Base-by-base conservation (phyloP, 441 rosid species). In the Oxalis stricta region DNA sequence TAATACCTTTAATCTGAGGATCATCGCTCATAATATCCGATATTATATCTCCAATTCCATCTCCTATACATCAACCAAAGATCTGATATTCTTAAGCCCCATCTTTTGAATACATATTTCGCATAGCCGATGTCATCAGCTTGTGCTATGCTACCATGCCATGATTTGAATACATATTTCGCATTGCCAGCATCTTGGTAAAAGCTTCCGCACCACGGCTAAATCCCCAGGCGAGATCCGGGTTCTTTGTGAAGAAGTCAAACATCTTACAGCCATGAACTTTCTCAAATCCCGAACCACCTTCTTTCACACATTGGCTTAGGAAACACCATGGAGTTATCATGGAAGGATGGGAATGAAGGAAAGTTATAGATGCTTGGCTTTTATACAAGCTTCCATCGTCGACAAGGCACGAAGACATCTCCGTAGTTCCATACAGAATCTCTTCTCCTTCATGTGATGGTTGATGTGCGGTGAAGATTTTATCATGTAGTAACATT, bases 61-160 rank as follows among this genome's bases (percentile, higher is more conserved):
- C 82, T 4, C 78, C 77, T 0, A n/a, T n/a, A 66, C 76, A 22
- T 76, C 80, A 7, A 70, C 71, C 48, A 76, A 10, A 0, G 70
- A 53, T 14, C n/a, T 29, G 35, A 0, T 63, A 5, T 13, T 8
- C 0, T 1, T 33, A 22, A 13, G 70, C 60, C 43, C 72, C 69
- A 10, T 72, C 48, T 40, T 40, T 49, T 10, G 33, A 60, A 3
- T 23, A 12, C 1, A 54, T 4, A 0, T 53, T 2, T 5, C 41
- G 37, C 18, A 7, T 28, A 15, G 10, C 13, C 21, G 17, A 3
- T 2, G 22, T 50, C 35, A 19, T 21, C 3, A 22, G 3, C 9
- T 44, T 23, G 29, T 48, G 29, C 0, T n/a, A n/a, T n/a, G n/a
- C n/a, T n/a, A 44, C 49, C 57, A 39, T 15, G 13, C 6, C 52